Evolutionary conservation across 2,329 filamentous ascomycete genomes (phyloP), one percentile per base, ranked within the genome.

Genomic region (Monilinia laxa): DNA sequence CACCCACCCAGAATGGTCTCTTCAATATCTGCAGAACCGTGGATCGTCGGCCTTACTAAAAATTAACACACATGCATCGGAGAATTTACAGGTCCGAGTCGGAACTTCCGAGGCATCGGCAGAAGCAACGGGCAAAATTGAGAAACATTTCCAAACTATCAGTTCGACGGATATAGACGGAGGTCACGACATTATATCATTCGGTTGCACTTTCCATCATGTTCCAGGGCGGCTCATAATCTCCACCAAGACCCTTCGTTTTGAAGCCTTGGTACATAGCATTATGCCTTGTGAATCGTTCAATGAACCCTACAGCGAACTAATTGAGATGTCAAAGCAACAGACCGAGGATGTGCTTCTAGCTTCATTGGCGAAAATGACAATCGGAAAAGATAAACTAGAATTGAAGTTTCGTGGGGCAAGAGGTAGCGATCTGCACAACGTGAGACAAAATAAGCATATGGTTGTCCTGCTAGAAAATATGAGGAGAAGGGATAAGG

Each of bases 1-100:
- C 2, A 79, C 76, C 0, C 75, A 79, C 45, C 73, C 75, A 6
- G 77, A 79, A 62, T 77, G 73, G 75, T 73, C 74, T n/a, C 72
- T 79, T 42, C 70, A 75, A 66, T 66, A 69, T 62, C 38, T 75
- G 54, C 59, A 67, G 73, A 57, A 70, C 20, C 66, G 69, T 6
- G 68, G 68, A 45, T 51, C 42, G 49, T 38, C 56, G 20, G 69
- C 45, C 10, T 68, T 66, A 11, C 35, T 66, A 6, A 23, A 64
- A 28, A 59, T 71, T 11, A 20, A 57, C 23, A 25, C 54, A 12
- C 49, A 28, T 23, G 25, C 49, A 11, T 49, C 40, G 10, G 9
- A 45, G n/a, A n/a, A 38, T 28, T 38, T 23, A 52, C 31, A 28
- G n/a, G 23, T 31, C 11, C 47, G 20, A 35, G 16, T 62, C n/a